phyloP scores from a whole-genome alignment of 2,329 filamentous ascomycete species.

The Fusarium abutilonis region DNA sequence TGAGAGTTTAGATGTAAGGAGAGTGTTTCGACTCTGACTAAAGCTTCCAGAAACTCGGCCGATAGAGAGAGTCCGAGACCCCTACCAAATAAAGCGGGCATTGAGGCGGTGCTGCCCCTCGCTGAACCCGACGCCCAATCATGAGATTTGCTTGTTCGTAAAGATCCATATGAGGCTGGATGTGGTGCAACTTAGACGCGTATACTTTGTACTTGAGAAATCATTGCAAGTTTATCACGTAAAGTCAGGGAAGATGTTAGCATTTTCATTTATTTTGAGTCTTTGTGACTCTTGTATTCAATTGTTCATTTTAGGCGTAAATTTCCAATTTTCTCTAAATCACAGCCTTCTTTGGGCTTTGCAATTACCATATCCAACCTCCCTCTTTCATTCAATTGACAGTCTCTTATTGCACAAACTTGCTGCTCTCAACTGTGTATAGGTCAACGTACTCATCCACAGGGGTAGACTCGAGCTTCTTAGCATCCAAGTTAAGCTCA shows the following conservation, averaged over 20 bases:
- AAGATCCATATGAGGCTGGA: not conserved
- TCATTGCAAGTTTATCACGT: not conserved
- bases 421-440: conserved; percentile 72
- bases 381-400: conserved; percentile 8
- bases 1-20: conserved; percentile 19
- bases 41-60: conserved; percentile 11
- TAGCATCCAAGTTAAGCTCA: conserved; percentile 77
- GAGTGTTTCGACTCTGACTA: conserved; percentile 18
- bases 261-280: not conserved
- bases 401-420: conserved; percentile 56
- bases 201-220: not conserved
- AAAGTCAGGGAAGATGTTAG: no score
- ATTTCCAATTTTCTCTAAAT: conserved; percentile 14
- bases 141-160: conserved; percentile 18
- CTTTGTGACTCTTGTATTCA: conserved; percentile 14
- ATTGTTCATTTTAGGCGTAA: conserved; percentile 17
- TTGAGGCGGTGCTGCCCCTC: conserved; percentile 43
- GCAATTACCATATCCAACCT: conserved; percentile 20
- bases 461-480: conserved; percentile 80
- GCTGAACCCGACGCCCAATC: conserved; percentile 29
- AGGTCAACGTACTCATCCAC: conserved; percentile 95
- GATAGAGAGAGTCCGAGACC: conserved; percentile 8
- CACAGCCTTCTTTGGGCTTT: conserved; percentile 31
- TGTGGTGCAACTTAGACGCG: conserved; percentile 14
- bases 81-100: conserved; percentile 38